Evolutionary conservation across 1,139 yeast species (phyloP), one percentile per base, ranked within the genome.

Genomic region (Pichia sp.): DNA sequence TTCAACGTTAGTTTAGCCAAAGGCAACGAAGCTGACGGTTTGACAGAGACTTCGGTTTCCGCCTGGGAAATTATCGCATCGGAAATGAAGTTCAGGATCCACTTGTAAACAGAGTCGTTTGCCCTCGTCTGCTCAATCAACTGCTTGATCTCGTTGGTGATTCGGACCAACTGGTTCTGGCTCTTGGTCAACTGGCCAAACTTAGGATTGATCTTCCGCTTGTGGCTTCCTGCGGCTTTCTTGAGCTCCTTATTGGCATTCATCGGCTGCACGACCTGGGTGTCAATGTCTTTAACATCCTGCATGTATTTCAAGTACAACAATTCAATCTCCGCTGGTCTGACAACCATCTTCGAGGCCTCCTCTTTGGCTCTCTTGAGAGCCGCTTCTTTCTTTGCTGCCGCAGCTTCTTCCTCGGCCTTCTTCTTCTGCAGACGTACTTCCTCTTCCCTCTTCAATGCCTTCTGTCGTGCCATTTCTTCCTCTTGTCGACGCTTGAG

Each of bases 111-210:
- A n/a, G 85, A 66, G 1, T 76, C 77, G 54, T 77, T 70, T 0
- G 60, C 52, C 52, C 75, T 73, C 0, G 87, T 78, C 32, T 77
- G 74, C 4, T 67, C 69, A 11, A 90, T 71, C 38, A 84, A 67
- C 5, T 63, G 70, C 1, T 73, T 64, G 4, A 93, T 73, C 50
- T 84, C 90, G 2, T 64, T 58, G 3, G 77, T 72, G 19, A 90
- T 76, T 36, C 71, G 71, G 1, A 69, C 67, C 50, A 90, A 74
- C 64, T 93, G 97, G 2, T 68, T 54, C 53, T 67, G 70, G 49
- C 92, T 84, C 64, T 84, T 84, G 1, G 97, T 90, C 57, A 95
- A 74, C 71, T 93, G 98, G 11, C 99, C 98, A 61, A 95, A 82
- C 64, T 85, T 87, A 4, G 97, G 95, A 64, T 90, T 90, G 61